Percentiles rank a stretch among this genome's conserved stretches.
phyloP scores from a whole-genome alignment of 2,329 filamentous ascomycete genomes.

The Monosporascus sp. region DNA sequence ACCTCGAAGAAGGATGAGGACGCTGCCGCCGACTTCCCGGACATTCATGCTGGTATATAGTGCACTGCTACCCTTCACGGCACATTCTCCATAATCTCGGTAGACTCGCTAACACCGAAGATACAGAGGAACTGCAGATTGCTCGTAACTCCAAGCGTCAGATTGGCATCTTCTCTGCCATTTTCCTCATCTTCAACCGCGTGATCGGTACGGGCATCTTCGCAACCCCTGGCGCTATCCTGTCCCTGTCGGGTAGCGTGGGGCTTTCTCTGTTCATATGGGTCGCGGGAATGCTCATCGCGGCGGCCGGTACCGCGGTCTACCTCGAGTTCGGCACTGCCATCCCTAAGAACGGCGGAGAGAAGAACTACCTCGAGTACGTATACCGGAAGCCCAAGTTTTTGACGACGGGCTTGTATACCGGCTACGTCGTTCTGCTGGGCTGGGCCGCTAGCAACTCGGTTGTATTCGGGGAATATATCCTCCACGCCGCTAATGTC shows the following conservation, averaged over 20 bases:
- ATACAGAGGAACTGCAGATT: neutral
- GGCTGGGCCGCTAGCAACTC: constrained; percentile 56
- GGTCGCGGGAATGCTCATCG: constrained; percentile 42
- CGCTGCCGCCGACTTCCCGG: neutral
- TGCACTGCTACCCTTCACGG: neutral
- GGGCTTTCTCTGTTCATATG: constrained; percentile 35
- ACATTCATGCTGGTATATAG: neutral
- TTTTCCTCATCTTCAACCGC: constrained; percentile 52
- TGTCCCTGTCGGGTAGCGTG: constrained; percentile 46
- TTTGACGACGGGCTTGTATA: constrained; percentile 53
- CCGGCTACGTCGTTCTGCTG: constrained; percentile 55
- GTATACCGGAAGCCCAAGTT: constrained; percentile 54
- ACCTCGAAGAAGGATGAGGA: neutral
- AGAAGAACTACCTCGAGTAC: constrained; percentile 63
- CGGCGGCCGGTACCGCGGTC: constrained; percentile 54
- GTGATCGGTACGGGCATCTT: constrained; percentile 57
- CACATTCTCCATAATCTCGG: neutral
- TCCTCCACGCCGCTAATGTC: constrained; percentile 45
- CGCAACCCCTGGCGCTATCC: constrained; percentile 48
- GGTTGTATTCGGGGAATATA: constrained; percentile 53
- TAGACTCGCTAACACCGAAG: neutral
- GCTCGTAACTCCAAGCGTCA: constrained; percentile 27
- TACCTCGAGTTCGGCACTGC: constrained; percentile 59
- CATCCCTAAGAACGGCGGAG: constrained; percentile 56
- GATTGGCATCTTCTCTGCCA: constrained; percentile 46